Conservation (phyloP, 1,284 basidiomycete genomes). For the Pyrrhoderma lamaoense region DNA sequence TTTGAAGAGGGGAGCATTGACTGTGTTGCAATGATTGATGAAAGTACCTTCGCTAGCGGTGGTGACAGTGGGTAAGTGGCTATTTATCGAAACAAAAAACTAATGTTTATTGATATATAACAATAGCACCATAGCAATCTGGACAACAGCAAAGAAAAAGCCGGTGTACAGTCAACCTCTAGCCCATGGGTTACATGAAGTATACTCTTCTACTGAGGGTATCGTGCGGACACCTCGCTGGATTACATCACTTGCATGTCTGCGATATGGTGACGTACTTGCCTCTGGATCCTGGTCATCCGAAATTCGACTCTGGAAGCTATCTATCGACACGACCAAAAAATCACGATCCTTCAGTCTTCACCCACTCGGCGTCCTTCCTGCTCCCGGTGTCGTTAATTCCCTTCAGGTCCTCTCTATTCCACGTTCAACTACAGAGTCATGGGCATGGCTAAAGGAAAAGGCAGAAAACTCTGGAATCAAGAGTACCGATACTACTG, state of each 20-base stretch:
- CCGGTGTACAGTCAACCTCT: slow-evolving; percentile 80
- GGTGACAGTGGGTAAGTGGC: slow-evolving; percentile 85
- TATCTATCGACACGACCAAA: slow-evolving; percentile 38
- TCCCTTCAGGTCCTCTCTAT: slow-evolving; percentile 75
- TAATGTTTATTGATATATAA: neutral
- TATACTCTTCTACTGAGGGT: slow-evolving; percentile 66
- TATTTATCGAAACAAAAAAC: too few species aligned
- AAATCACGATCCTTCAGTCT: slow-evolving; percentile 44
- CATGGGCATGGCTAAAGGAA: slow-evolving; percentile 35
- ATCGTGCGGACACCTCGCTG: slow-evolving; percentile 75
- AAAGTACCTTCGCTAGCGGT: slow-evolving; percentile 86
- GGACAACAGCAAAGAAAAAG: slow-evolving; percentile 95
- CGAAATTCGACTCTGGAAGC: slow-evolving; percentile 80
- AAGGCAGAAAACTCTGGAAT: slow-evolving; percentile 18
- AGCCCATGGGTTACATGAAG: slow-evolving; percentile 81
- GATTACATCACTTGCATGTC: slow-evolving; percentile 78
- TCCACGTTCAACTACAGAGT: slow-evolving; percentile 42
- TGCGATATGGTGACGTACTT: slow-evolving; percentile 89
- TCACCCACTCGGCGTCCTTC: slow-evolving; percentile 52
- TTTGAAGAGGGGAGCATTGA: slow-evolving; percentile 91
- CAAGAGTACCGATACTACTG: slow-evolving; percentile 13
- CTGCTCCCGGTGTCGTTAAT: slow-evolving; percentile 79
- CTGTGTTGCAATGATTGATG: slow-evolving; percentile 91
- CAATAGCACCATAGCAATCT: slow-evolving; percentile 79
- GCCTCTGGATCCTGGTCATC: slow-evolving; percentile 95